These are phyloP conservation scores for Neopestalotiopsis clavispora DNA, from an alignment of 2,329 filamentous ascomycete genomes.

Conservation along the genomic window DNA sequence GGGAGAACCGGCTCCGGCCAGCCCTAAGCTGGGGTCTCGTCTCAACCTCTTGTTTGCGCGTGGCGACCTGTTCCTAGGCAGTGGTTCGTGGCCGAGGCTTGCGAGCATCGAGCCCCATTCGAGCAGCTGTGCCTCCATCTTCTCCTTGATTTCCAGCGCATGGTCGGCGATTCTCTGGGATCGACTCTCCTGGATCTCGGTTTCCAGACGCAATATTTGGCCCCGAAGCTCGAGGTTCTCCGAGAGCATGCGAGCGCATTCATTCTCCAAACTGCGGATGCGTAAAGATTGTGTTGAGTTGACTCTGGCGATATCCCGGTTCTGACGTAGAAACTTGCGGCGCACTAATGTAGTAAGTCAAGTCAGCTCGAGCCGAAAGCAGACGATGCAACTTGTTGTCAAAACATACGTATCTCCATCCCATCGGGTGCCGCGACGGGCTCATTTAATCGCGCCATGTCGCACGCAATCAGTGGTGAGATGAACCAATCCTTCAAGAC, in stretches of 20 bases:
- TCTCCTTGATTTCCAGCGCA: conserved; percentile 70
- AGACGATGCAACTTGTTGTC: background rate
- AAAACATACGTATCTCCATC: conserved; percentile 70
- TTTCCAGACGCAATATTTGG: conserved; percentile 72
- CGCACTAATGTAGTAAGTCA: conserved; percentile 59
- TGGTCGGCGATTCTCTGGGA: conserved; percentile 66
- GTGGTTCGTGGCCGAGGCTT: conserved; percentile 65
- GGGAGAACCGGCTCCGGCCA: conserved; percentile 53
- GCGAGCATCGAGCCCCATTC: conserved; percentile 73
- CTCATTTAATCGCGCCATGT: conserved; percentile 85
- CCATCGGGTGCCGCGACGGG: conserved; percentile 69
- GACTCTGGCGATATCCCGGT: conserved; percentile 79
- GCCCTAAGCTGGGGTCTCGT: conserved; percentile 46
- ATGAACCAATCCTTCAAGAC: background rate
- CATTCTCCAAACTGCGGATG: conserved; percentile 77
- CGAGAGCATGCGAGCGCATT: conserved; percentile 75
- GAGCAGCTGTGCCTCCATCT: conserved; percentile 73
- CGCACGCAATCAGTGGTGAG: conserved; percentile 25
- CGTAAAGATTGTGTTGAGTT: conserved; percentile 80
- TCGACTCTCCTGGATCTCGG: conserved; percentile 66
- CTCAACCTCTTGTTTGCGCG: conserved; percentile 46
- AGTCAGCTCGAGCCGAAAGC: background rate
- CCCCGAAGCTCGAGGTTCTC: conserved; percentile 78
- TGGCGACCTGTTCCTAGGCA: conserved; percentile 52
- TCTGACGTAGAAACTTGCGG: conserved; percentile 80